Evolutionary conservation across 495 filamentous ascomycete genomes (phyloP), one percentile per base, ranked within the genome.

Genomic region (Cetradonia linearis): DNA sequence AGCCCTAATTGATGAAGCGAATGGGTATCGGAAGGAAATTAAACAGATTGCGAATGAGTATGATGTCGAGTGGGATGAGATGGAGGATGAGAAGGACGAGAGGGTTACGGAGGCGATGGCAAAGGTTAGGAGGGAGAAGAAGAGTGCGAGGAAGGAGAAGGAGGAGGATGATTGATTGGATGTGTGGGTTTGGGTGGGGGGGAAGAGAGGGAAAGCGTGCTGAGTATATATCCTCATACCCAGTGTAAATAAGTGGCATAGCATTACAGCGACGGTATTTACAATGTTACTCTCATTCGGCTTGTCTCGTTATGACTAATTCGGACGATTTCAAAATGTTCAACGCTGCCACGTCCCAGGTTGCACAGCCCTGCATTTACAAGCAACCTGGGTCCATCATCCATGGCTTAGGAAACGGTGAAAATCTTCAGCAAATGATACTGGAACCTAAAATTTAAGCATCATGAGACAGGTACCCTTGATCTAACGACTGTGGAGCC

Each of bases 11-110:
- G 83, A 90, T 54, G 87, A 93, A 55, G 89, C 82, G 0, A 96
- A 95, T 67, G 72, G 81, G 31, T 70, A 96, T 60, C 70, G 92
- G 27, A 80, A 76, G 64, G 92, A 96, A 72, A 90, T 96, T 61
- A 86, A 84, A 70, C 77, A 72, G 6, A 83, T 95, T 42, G 89
- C 92, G 1, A 81, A 83, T 28, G 88, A 95, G 69, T 96, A 96
- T 72, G 90, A 93, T 66, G 88, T 89, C n/a, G 88, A 91, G 25
- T 96, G 91, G 91, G 81, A 97, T 72, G 91, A 96, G 73, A 78
- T 73, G 52, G 74, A 75, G 55, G 89, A 95, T 70, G 84, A 90
- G 48, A 81, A 83, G n/a, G 83, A 84, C 44, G 82, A 89, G 66
- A 79, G 76, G 34, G 88, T 94, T 2, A 85, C 79, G 55, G 77